Base-by-base conservation (phyloP, 768 basidiomycete genomes). In the Calocybe gangraenosa region DNA sequence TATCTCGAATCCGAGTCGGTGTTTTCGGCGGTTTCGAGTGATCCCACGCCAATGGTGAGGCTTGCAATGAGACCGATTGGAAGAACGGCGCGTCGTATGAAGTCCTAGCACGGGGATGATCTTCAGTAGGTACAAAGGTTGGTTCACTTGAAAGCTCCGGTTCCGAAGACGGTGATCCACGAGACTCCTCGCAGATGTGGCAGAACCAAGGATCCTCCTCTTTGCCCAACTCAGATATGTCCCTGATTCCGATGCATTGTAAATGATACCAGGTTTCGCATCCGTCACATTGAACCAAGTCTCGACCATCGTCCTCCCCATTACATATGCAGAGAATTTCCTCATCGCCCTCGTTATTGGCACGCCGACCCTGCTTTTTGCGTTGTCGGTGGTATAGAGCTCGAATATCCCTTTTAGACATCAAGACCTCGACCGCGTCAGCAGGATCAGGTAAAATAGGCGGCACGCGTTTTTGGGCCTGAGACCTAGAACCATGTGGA, bases 161-260 rank as follows among this genome's bases (percentile, higher is more conserved):
- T 42, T 65, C 65, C 8, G 66, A 63, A 2, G 69, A 69, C 9
- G 68, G 70, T 19, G 72, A 71, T 8, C 68, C 65, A 28, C 69
- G 71, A 36, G 69, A 64, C 22, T 64, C 50, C 52, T 76, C 58
- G 54, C 89, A 81, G 47, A 69, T 65, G 41, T 68, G 61, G 62
- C 87, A 85, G 61, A 75, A 92, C 88, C 89, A 92, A 1, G 79
- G 79, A 53, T 89, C 87, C 54, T 89, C 85, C 57, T 87, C 86
- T 39, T 64, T 75, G 6, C 87, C 89, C 13, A 91, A 68, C 41
- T 88, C 81, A 9, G 73, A 63, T 25, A 79, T 73, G 53, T 70
- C 73, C 41, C 64, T 65, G 53, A 92, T 84, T 41, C 87, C 88
- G 30, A 92, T 81, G 62, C 89, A 92, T 35, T 78, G 65, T 23